phyloP scores from a whole-genome alignment of 2,329 filamentous ascomycete species.

The Neonectria faginata region DNA sequence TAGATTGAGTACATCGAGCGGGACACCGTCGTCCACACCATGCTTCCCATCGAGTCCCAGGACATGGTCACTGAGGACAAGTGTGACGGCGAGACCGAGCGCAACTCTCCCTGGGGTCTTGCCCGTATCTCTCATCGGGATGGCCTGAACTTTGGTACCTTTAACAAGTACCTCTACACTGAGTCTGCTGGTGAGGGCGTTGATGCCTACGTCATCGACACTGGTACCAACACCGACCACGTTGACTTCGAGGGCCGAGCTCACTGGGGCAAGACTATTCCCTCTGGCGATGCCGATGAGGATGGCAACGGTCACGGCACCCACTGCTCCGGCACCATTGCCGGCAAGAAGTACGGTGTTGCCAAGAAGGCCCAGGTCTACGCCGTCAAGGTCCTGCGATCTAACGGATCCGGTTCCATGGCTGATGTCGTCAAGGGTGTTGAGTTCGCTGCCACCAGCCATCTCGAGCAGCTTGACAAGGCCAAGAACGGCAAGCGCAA shows the following conservation, averaged over 20 bases:
- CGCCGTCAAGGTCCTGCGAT: conserved; percentile 97
- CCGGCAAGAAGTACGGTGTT: conserved; percentile 98
- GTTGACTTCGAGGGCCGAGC: conserved; percentile 98
- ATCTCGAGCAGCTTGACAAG: conserved; percentile 78
- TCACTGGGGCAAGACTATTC: conserved; percentile 97
- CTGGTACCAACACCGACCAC: conserved; percentile 92
- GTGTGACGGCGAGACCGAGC: conserved; percentile 76
- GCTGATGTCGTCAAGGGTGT: conserved; percentile 98
- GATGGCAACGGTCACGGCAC: conserved; percentile 99
- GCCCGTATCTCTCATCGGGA: conserved; percentile 97
- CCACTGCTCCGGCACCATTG: conserved; percentile 98
- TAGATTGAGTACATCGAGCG: conserved; percentile 97
- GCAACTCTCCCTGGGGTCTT: conserved; percentile 97
- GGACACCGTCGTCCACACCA: conserved; percentile 90
- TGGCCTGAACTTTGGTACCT: conserved; percentile 86
- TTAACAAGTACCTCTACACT: conserved; percentile 98
- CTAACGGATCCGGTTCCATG: conserved; percentile 98
- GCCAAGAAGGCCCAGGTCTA: conserved; percentile 98
- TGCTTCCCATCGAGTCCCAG: conserved; percentile 63
- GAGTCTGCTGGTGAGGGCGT: conserved; percentile 94
- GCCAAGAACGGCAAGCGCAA: conserved; percentile 91
- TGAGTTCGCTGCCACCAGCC: conserved; percentile 88
- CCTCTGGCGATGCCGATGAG: conserved; percentile 81
- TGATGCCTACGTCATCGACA: conserved; percentile 98
- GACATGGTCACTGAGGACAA: conserved; percentile 52